phyloP scores from a whole-genome alignment of 306 rosid genomes.

The Phaseolus lunatus region DNA sequence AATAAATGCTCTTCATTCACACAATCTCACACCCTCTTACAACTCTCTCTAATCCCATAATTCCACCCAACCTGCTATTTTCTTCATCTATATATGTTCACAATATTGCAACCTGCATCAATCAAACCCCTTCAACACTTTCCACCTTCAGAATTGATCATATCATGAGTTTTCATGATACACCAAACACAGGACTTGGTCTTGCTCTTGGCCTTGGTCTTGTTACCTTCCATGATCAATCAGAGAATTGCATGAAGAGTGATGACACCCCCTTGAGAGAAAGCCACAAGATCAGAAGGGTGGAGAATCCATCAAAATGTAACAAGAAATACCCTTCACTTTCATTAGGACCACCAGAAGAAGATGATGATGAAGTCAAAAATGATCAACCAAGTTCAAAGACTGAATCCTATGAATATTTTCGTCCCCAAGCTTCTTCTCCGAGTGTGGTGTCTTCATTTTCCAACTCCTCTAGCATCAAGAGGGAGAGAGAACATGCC shows the following conservation, averaged over 20 bases:
- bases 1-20: constrained; percentile 25
- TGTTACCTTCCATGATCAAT: constrained; percentile 42
- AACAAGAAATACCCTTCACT: constrained; percentile 58
- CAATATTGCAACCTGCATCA: background rate
- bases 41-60: constrained; percentile 32
- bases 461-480: constrained; percentile 69
- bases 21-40: constrained; percentile 19
- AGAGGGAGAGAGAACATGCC: constrained; percentile 66
- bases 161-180: constrained; percentile 61
- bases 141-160: background rate
- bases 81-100: constrained; percentile 16
- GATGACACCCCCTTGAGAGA: background rate
- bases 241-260: constrained; percentile 11
- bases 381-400: constrained; percentile 35
- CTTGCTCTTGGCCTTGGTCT: constrained; percentile 62
- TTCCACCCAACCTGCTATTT: too few species aligned
- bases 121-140: constrained; percentile 39
- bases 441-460: constrained; percentile 69
- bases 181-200: constrained; percentile 55
- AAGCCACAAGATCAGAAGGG: constrained; percentile 35
- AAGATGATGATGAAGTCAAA: background rate
- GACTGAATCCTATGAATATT: constrained; percentile 42
- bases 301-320: constrained; percentile 52
- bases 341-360: constrained; percentile 63
- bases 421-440: constrained; percentile 48